Conservation (phyloP, 2,329 filamentous ascomycete genomes). For the Colletotrichum gigasporum region DNA sequence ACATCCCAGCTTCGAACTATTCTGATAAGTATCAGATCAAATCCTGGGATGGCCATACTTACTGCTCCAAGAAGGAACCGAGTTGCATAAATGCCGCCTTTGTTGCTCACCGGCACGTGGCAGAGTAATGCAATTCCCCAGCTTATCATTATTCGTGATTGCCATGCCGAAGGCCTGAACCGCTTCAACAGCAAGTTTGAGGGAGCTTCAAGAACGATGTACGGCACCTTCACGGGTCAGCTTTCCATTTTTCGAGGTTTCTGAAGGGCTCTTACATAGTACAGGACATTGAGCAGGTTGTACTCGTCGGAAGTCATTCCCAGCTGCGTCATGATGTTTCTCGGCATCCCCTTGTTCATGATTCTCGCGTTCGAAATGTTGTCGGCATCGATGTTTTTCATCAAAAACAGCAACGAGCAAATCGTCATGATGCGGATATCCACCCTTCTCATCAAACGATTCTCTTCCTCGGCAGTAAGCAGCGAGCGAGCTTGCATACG, state of each 20-base stretch:
- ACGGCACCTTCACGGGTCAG: slow-evolving; percentile 42
- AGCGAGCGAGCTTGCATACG: slow-evolving; percentile 45
- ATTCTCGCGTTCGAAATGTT: slow-evolving; percentile 51
- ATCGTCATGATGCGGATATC: slow-evolving; percentile 39
- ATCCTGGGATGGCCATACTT: slow-evolving; percentile 26
- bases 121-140: slow-evolving; percentile 47
- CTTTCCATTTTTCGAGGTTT: neutral
- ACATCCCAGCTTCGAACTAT: slow-evolving; percentile 51
- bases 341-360: slow-evolving; percentile 50
- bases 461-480: slow-evolving; percentile 38
- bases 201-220: slow-evolving; percentile 49
- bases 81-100: slow-evolving; percentile 46
- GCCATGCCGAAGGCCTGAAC: slow-evolving; percentile 49
- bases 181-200: slow-evolving; percentile 51
- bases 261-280: slow-evolving; percentile 46
- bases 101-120: slow-evolving; percentile 47
- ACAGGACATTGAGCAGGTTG: slow-evolving; percentile 48
- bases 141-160: slow-evolving; percentile 51
- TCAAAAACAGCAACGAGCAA: slow-evolving; percentile 50
- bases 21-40: too few species aligned
- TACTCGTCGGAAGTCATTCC: slow-evolving; percentile 50
- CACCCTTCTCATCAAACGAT: slow-evolving; percentile 35
- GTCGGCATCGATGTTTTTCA: slow-evolving; percentile 50
- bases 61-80: slow-evolving; percentile 49
- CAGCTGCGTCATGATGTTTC: slow-evolving; percentile 52